Conservation (phyloP, 371 early-diverging fungal genomes). For the Mucor irregularis region DNA sequence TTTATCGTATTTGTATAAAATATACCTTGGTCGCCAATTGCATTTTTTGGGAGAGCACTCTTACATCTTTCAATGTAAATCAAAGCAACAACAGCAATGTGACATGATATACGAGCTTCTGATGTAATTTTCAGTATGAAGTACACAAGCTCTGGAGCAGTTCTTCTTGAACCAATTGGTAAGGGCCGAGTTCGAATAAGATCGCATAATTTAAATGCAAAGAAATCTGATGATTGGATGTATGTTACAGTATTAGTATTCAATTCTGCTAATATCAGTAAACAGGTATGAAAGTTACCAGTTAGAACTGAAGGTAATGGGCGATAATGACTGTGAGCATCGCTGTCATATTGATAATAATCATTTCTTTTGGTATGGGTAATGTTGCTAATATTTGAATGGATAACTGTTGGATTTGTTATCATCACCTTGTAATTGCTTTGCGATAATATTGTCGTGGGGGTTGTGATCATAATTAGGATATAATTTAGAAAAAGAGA, state of each 20-base stretch:
- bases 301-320: conserved; percentile 23
- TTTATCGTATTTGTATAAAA: too few species aligned
- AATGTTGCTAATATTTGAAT: too few species aligned
- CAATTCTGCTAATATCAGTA: not conserved
- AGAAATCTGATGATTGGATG: conserved; percentile 22
- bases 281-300: not conserved
- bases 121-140: conserved; percentile 29
- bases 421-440: not conserved
- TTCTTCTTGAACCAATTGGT: conserved; percentile 18
- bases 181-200: conserved; percentile 26
- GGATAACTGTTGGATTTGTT: not conserved
- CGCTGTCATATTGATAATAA: not conserved
- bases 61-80: conserved; percentile 37
- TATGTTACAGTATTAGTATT: too few species aligned
- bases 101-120: conserved; percentile 31
- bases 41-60: conserved; percentile 30
- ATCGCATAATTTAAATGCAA: conserved; percentile 34
- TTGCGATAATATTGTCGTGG: not conserved
- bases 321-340: conserved; percentile 9
- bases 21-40: conserved; percentile 36
- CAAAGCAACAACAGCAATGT: conserved; percentile 32
- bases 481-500: not conserved
- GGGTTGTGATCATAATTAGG: not conserved
- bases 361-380: not conserved
- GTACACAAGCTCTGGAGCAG: conserved; percentile 31